phyloP scores from a whole-genome alignment of 345 rosid species.

The Pelargonium nanum region DNA sequence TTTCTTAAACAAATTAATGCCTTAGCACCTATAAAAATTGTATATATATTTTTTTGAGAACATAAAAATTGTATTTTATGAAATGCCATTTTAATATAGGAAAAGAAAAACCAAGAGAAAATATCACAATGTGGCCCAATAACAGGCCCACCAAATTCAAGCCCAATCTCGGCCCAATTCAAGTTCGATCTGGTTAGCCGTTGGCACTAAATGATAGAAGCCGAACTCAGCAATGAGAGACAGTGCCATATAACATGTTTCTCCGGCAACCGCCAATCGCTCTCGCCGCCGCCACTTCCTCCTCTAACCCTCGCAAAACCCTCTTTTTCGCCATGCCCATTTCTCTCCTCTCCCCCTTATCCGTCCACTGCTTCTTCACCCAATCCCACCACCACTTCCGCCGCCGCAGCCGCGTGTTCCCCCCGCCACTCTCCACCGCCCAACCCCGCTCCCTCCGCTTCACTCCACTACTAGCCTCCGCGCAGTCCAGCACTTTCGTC shows the following conservation, averaged over 20 bases:
- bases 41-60: background rate
- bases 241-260: constrained; percentile 2
- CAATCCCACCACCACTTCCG: constrained; percentile 17
- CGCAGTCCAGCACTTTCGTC: constrained; percentile 34
- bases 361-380: constrained; percentile 21
- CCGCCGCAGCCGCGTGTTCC: constrained; percentile 9
- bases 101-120: too few relatives aligned
- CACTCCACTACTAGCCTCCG: constrained; percentile 2
- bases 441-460: background rate
- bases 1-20: too few relatives aligned
- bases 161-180: too few relatives aligned
- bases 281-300: background rate
- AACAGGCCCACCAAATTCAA: too few relatives aligned
- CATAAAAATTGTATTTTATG: background rate
- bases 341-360: constrained; percentile 12
- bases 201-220: too few relatives aligned
- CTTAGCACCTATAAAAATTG: too few relatives aligned
- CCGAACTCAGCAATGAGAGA: background rate
- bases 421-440: background rate
- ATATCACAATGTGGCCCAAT: too few relatives aligned
- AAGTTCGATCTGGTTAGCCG: too few relatives aligned
- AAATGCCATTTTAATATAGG: too few relatives aligned
- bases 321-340: constrained; percentile 15
- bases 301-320: background rate
- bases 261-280: background rate